Percentiles rank a stretch among this genome's conserved stretches.
These are phyloP conservation scores for Kluyveromyces siamensis DNA, from an alignment of 805 yeast genomes.

Conservation along the genomic window DNA sequence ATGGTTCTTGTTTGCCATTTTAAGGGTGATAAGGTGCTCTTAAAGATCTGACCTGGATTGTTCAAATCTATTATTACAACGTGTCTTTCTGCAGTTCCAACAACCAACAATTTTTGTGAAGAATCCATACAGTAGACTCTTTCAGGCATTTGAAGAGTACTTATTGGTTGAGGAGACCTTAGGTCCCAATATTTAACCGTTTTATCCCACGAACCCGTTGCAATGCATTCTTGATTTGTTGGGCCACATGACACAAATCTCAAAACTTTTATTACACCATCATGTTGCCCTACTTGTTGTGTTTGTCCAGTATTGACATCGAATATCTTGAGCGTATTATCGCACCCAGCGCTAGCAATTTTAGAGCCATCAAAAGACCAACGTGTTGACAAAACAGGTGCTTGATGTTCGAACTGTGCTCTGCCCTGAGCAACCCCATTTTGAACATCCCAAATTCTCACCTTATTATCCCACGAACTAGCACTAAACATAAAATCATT, in stretches of 20 bases:
- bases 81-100: constrained; percentile 90
- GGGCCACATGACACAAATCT: constrained; percentile 80
- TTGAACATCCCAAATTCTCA: constrained; percentile 80
- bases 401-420: constrained; percentile 84
- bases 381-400: constrained; percentile 71
- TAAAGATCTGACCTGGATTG: constrained; percentile 75
- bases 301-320: constrained; percentile 78
- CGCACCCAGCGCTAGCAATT: constrained; percentile 84
- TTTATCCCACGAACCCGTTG: constrained; percentile 94
- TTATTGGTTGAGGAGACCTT: constrained; percentile 73
- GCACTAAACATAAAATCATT: constrained; percentile 70
- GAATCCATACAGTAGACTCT: constrained; percentile 86
- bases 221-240: constrained; percentile 67
- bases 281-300: constrained; percentile 80
- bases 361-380: constrained; percentile 86
- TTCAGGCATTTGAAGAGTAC: constrained; percentile 79
- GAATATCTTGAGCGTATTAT: constrained; percentile 74
- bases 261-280: constrained; percentile 66
- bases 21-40: constrained; percentile 63
- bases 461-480: constrained; percentile 92
- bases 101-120: constrained; percentile 71
- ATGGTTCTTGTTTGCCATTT: constrained; percentile 83
- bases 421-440: constrained; percentile 79
- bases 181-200: constrained; percentile 92
- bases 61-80: constrained; percentile 68